Evolutionary conservation across 2,329 filamentous ascomycete genomes (phyloP).

Genomic region (Neospermospora avenae): DNA sequence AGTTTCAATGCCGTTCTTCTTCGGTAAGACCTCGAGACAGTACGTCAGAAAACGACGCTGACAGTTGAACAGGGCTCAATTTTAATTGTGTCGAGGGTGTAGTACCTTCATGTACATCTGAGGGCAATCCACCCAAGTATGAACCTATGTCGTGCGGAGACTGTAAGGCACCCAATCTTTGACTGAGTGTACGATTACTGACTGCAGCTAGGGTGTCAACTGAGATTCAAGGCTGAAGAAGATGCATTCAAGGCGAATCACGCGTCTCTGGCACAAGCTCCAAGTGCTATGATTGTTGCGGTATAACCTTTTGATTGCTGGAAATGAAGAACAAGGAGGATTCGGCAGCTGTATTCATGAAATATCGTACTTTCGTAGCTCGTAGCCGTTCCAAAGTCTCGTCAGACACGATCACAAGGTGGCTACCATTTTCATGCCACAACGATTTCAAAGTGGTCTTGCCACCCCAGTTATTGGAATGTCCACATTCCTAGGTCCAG

Average conservation of each 20-base stretch:
- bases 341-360: not conserved
- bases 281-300: constrained; percentile 28
- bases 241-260: constrained; percentile 29
- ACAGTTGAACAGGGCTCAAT: not conserved
- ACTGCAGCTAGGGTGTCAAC: constrained; percentile 30
- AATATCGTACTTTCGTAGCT: not conserved
- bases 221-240: constrained; percentile 32
- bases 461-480: not conserved
- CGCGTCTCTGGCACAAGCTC: constrained; percentile 21
- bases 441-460: not conserved
- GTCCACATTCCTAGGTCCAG: not conserved
- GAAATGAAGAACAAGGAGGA: not conserved
- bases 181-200: not conserved
- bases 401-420: not conserved
- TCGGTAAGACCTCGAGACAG: constrained; percentile 36
- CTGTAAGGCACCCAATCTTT: constrained; percentile 29
- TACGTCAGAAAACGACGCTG: not conserved
- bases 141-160: constrained; percentile 50
- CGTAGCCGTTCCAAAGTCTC: not conserved
- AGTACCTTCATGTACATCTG: constrained; percentile 45
- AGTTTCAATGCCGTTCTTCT: constrained; percentile 56
- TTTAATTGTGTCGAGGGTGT: constrained; percentile 49
- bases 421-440: too few species aligned
- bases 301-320: constrained; percentile 12
- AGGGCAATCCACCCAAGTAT: constrained; percentile 46